Evolutionary conservation across 2,329 filamentous ascomycete species (phyloP).

Genomic region (Aspergillus ibericus): DNA sequence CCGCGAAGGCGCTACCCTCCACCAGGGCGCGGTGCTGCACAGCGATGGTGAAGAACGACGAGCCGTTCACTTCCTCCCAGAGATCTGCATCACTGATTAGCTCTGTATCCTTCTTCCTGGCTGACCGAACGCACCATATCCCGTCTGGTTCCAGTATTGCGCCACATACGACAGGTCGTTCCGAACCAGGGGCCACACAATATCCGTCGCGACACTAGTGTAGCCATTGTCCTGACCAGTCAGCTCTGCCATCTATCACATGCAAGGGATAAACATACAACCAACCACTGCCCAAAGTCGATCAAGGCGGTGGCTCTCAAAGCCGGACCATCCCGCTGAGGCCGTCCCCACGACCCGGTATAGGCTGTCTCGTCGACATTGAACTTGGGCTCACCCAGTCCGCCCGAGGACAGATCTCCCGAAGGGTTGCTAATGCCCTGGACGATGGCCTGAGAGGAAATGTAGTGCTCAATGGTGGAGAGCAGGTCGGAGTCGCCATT

Average conservation of each 20-base stretch:
- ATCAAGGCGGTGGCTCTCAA: constrained; percentile 73
- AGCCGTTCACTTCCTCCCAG: constrained; percentile 78
- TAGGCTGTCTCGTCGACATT: constrained; percentile 64
- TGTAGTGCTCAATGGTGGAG: constrained; percentile 65
- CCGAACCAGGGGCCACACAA: constrained; percentile 70
- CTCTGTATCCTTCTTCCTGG: not conserved
- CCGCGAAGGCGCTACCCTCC: constrained; percentile 64
- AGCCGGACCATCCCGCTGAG: constrained; percentile 77
- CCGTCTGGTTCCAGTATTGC: constrained; percentile 53
- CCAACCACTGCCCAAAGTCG: constrained; percentile 69
- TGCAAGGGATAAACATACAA: constrained; percentile 37
- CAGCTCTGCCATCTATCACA: not conserved
- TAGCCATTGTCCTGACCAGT: constrained; percentile 53
- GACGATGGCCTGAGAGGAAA: constrained; percentile 64
- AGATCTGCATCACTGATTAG: constrained; percentile 51
- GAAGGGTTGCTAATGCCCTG: constrained; percentile 70
- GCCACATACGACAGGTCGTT: constrained; percentile 74
- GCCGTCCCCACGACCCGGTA: constrained; percentile 69
- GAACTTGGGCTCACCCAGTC: constrained; percentile 73
- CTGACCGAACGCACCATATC: constrained; percentile 51
- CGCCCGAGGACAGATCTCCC: constrained; percentile 52
- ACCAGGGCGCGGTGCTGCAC: constrained; percentile 65
- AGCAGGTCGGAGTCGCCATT: constrained; percentile 61
- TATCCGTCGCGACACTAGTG: constrained; percentile 51
- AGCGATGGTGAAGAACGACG: constrained; percentile 76